Evolutionary conservation across 768 basidiomycete genomes (phyloP), one percentile per base, ranked within the genome.

Genomic region (Rhizopogon vinicolor): DNA sequence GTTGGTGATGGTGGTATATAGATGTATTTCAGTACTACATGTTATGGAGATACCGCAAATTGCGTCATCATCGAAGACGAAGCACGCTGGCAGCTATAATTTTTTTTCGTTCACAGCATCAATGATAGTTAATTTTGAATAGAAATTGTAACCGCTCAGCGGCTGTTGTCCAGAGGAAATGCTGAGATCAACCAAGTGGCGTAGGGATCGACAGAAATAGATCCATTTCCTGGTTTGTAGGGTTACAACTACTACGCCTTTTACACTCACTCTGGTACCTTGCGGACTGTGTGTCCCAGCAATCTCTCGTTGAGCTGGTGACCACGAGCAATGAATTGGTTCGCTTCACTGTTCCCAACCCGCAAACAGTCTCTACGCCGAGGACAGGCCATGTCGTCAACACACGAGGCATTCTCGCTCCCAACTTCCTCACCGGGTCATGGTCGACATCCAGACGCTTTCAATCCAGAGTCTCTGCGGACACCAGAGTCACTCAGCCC

Each of bases 391-490:
- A 81, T 93, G 60, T 83, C 82, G 33, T 84, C 83, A 14, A 94
- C 93, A 6, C 83, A 88, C 65, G 92, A 94, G 68, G 92, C 93
- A 58, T 95, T 95, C 72, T 88, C 89, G 48, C 77, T 96, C 35
- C 89, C 91, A 44, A 84, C 84, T 3, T 82, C 85, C 25, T 88
- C 89, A 25, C 88, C 88, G 14, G 73, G 74, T 53, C 73, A 77
- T 57, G 60, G 72, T 46, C 55, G 78, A 33, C 83, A 82, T 63
- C 80, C 80, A 22, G 85, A 85, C 63, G 75, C 81, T 14, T 86
- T 84, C 75, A 79, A 76, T 59, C 72, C 80, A 56, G 81, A 83
- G 56, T 69, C 79, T 37, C 72, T 81, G 6, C 71, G 70, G 33
- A 75, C 80, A 12, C 78, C 81, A 52, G 81, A 81, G 48, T 73